Percentiles rank a stretch among this genome's conserved stretches.
Evolutionary conservation across 768 basidiomycete species (phyloP).

Genomic region (Tulasnella sp.): DNA sequence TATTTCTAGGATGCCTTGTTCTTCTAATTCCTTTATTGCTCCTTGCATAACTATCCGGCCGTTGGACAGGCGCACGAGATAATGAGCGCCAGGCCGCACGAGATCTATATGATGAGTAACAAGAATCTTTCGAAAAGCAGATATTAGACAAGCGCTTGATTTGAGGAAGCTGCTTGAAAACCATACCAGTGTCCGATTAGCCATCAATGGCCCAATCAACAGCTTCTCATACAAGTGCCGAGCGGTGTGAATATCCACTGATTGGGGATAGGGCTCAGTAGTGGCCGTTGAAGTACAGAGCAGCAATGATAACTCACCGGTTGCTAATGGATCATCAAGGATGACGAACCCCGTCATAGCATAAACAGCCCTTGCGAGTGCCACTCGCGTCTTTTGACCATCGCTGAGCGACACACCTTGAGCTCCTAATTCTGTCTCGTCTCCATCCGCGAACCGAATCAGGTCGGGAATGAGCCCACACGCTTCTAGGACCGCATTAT

Average conservation of each 20-base stretch:
- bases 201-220: slow-evolving; percentile 24
- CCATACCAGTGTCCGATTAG: slow-evolving; percentile 29
- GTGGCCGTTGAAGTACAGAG: background rate
- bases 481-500: slow-evolving; percentile 62
- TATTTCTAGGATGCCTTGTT: slow-evolving; percentile 27
- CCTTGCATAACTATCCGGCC: slow-evolving; percentile 33
- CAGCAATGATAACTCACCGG: background rate
- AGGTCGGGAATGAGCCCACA: slow-evolving; percentile 77
- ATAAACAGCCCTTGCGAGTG: slow-evolving; percentile 28
- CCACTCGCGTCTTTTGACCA: slow-evolving; percentile 19
- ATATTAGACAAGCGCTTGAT: too few relatives aligned
- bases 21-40: slow-evolving; percentile 27
- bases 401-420: slow-evolving; percentile 16
- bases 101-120: slow-evolving; percentile 37
- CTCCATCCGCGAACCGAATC: slow-evolving; percentile 70
- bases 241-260: slow-evolving; percentile 24
- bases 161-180: background rate
- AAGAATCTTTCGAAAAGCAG: slow-evolving; percentile 22
- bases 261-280: too few relatives aligned
- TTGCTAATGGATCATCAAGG: slow-evolving; percentile 26
- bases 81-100: slow-evolving; percentile 30
- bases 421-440: slow-evolving; percentile 28
- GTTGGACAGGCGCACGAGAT: slow-evolving; percentile 31
- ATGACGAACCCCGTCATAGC: slow-evolving; percentile 25
- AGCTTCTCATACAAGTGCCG: slow-evolving; percentile 23